Base-by-base conservation (phyloP, 2,329 filamentous ascomycete genomes). In the Metarhizium robertsii region DNA sequence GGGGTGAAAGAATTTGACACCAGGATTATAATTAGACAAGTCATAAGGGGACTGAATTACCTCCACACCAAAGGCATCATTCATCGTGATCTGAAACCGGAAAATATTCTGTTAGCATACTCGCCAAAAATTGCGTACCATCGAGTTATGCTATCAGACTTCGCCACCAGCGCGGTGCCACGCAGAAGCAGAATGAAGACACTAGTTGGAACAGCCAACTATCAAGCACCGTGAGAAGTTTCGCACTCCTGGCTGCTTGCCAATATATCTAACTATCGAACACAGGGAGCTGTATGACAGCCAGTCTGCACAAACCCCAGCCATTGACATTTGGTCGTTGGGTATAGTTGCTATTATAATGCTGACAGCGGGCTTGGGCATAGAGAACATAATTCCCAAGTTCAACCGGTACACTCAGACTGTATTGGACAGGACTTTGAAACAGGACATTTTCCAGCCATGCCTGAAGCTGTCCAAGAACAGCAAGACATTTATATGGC, bases 61-160 rank as follows among this genome's bases (percentile, higher is more conserved):
- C 71, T 81, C 6, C 79, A 81, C 58, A 60, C 62, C n/a, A 75
- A 75, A 46, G 72, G 73, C 0, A 71, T 81, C 6, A 71, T 77
- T 0, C 79, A 81, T 61, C 73, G 79, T 1, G 79, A 82, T 54
- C 66, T 81, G 34, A 81, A 82, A 58, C 77, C 74, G 0, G 78
- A 80, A 60, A 81, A 81, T 45, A 70, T 82, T 3, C 71, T 81
- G 11, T 69, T 79, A 55, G 73, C 73, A 0, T 72, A 71, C 14
- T 76, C 75, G 2, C 75, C 76, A 0, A 71, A 69, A 30, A 64
- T 71, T 11, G 66, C 67, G 2, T 73, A 75, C 46, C 67, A 70
- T 52, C 70, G 78, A 8, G 66, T 81, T 2, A 74, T 78, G 58
- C 68, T 82, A 11, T 75, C 78, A 0, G 79, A 82, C 57, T 76